These are phyloP conservation scores for Clonostachys sp. DNA, from an alignment of 2,329 filamentous ascomycete species.

Conservation along the genomic window DNA sequence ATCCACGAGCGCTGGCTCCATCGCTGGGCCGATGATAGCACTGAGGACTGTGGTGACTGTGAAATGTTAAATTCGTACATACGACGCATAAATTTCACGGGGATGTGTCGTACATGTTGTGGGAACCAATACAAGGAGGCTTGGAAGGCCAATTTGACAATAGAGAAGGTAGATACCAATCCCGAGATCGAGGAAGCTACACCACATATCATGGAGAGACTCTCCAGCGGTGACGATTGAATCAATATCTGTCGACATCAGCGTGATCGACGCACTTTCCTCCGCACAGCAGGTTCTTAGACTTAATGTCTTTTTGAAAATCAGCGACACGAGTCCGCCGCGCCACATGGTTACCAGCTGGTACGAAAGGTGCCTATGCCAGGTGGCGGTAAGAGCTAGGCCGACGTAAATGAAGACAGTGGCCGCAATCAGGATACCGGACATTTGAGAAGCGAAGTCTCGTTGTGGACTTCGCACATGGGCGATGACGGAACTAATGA, in stretches of 20 bases:
- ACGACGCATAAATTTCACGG: background rate
- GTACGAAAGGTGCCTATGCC: constrained; percentile 25
- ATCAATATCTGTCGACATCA: constrained; percentile 42
- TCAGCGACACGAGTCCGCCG: constrained; percentile 31
- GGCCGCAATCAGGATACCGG: constrained; percentile 33
- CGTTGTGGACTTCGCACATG: constrained; percentile 18
- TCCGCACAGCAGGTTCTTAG: constrained; percentile 20
- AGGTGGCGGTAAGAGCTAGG: constrained; percentile 24
- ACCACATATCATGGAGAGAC: constrained; percentile 29
- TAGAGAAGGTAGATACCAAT: constrained; percentile 29
- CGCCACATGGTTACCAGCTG: constrained; percentile 28
- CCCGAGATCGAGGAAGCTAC: constrained; percentile 25
- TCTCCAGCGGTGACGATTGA: constrained; percentile 16
- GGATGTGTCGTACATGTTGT: constrained; percentile 12
- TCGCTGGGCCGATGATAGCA: constrained; percentile 12
- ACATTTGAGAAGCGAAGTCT: constrained; percentile 14
- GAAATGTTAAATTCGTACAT: background rate
- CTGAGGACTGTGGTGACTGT: constrained; percentile 11
- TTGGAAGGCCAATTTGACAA: constrained; percentile 22
- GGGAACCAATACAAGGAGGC: constrained; percentile 18
- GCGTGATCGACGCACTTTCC: constrained; percentile 30
- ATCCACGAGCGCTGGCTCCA: constrained; percentile 23
- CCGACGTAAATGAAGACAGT: constrained; percentile 33
- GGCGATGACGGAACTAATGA: constrained; percentile 27
- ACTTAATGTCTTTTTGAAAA: constrained; percentile 40